Conservation (phyloP, 352 stramenopile genomes). For the Aphanomyces invadans region DNA sequence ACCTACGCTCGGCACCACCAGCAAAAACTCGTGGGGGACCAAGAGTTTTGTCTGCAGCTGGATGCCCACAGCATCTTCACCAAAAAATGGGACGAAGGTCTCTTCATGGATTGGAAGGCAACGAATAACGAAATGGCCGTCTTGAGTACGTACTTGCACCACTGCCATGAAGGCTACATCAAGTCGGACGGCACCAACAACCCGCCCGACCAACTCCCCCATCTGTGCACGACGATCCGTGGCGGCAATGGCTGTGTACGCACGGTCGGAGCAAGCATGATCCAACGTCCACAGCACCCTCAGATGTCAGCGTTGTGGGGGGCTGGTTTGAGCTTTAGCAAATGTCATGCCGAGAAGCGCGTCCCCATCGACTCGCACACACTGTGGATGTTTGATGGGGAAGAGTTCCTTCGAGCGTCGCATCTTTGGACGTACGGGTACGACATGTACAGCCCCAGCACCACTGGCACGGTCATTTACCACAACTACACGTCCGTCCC, state of each 20-base stretch:
- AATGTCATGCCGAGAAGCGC: slow-evolving; percentile 71
- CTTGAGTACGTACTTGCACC: slow-evolving; percentile 71
- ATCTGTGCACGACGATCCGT: slow-evolving; percentile 67
- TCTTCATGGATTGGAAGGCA: slow-evolving; percentile 63
- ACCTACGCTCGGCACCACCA: slow-evolving; percentile 75
- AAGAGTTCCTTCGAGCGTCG: slow-evolving; percentile 58
- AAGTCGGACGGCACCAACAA: slow-evolving; percentile 72
- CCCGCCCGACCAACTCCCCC: slow-evolving; percentile 44
- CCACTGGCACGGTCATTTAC: slow-evolving; percentile 61
- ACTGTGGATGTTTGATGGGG: slow-evolving; percentile 69
- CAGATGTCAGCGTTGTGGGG: slow-evolving; percentile 69
- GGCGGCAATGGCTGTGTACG: slow-evolving; percentile 59
- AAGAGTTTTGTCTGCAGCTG: slow-evolving; percentile 81
- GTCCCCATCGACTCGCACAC: slow-evolving; percentile 71
- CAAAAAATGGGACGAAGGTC: slow-evolving; percentile 69
- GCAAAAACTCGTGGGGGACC: slow-evolving; percentile 60
- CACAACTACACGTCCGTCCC: slow-evolving; percentile 72
- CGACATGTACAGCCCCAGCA: slow-evolving; percentile 59
- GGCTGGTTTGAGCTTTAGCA: slow-evolving; percentile 65
- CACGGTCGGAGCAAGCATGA: slow-evolving; percentile 75
- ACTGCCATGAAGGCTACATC: slow-evolving; percentile 70
- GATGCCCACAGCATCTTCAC: slow-evolving; percentile 83
- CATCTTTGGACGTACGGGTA: slow-evolving; percentile 59
- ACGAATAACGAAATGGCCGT: slow-evolving; percentile 80
- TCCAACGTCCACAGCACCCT: slow-evolving; percentile 56